Evolutionary conservation across 805 yeast genomes (phyloP), one percentile per base, ranked within the genome.

Genomic region (Spathaspora girioi): DNA sequence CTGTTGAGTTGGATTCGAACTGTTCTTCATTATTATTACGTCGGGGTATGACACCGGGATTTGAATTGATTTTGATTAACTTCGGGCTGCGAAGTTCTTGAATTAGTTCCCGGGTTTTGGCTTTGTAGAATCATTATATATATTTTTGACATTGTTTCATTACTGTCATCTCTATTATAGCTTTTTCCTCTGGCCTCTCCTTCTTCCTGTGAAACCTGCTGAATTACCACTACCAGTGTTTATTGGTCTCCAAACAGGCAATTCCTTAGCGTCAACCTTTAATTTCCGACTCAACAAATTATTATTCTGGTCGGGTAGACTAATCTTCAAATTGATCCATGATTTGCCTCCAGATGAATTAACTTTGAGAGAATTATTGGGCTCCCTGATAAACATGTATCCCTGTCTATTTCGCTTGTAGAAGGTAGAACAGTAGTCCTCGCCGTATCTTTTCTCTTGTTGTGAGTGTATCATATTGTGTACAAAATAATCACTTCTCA

Each of bases 341-440:
- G 65, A 61, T 48, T 61, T 60, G 2, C 49, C 50, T 1, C 64
- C 66, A 7, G 59, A 55, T 3, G 58, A 50, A 42, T 64, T 62
- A n/a, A 65, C 67, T 44, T 64, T 63, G 20, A 65, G 51, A 5
- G 68, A 57, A 48, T 56, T 65, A 11, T 63, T 61, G 10, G 70
- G 63, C 46, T 69, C 73, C 42, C 60, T 60, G n/a, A 63, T 63
- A 50, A 68, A 69, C 73, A 69, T 69, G 50, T 67, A 69, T 15
- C 71, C 70, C 43, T 63, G 65, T 14, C 50, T 45, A 43, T 68
- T 68, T 43, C 73, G 52, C 46, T 66, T 67, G 56, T 68, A 69
- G 54, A 68, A 69, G 5, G 71, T 69, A 15, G 70, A 64, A 51
- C 71, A 65, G 54, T 60, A 63, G 23, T 60, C 62, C 41, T 62